Evolutionary conservation across 2,329 filamentous ascomycete genomes (phyloP).

Genomic region (Aspergillus novofumigatus): DNA sequence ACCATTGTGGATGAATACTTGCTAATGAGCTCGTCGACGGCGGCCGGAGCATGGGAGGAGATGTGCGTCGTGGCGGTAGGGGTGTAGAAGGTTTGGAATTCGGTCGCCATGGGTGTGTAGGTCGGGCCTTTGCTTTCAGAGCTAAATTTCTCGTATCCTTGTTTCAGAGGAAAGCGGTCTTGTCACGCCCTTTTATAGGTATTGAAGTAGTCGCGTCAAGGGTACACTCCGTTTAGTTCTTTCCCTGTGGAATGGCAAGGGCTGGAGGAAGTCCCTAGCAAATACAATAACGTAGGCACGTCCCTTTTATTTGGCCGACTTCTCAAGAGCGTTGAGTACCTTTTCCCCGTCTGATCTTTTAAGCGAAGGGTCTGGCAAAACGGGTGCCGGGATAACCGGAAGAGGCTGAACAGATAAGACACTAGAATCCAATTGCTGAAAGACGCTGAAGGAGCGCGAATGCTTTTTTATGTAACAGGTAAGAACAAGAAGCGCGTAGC

Average conservation of each 20-base stretch:
- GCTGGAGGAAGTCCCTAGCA: background rate
- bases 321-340: background rate
- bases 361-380: background rate
- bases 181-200: background rate
- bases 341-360: background rate
- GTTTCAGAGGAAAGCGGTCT: background rate
- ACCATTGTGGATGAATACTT: constrained; percentile 31
- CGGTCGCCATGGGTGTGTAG: constrained; percentile 22
- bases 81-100: constrained; percentile 34
- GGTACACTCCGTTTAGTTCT: background rate
- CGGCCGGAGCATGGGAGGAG: constrained; percentile 26
- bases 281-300: background rate
- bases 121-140: background rate
- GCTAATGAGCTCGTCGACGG: constrained; percentile 31
- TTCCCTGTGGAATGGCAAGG: background rate
- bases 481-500: background rate
- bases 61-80: constrained; percentile 25
- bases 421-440: background rate
- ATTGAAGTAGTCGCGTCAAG: background rate
- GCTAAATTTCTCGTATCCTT: background rate
- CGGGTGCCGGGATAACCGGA: background rate
- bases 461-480: background rate
- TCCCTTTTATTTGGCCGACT: background rate
- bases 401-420: background rate
- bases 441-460: background rate